These are phyloP conservation scores for Esteya vermicola DNA, from an alignment of 2,329 filamentous ascomycete species.

Conservation along the genomic window DNA sequence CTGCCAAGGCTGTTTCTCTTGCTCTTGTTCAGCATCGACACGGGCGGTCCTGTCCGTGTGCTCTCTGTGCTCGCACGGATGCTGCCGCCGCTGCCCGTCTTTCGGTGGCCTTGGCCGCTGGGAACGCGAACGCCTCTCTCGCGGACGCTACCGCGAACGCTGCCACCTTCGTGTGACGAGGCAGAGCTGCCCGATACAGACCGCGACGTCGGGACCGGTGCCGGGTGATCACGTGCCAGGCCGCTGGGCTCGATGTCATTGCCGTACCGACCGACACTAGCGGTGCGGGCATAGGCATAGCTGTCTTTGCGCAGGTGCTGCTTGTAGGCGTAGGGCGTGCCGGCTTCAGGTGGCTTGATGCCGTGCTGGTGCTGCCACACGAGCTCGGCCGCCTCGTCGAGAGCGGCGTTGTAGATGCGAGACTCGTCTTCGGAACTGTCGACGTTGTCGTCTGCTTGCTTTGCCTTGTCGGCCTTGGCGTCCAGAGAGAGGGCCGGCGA, in stretches of 20 bases:
- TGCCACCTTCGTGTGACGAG: constrained; percentile 26
- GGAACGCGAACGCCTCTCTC: constrained; percentile 15
- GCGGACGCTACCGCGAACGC: constrained; percentile 11
- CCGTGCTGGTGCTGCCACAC: constrained; percentile 64
- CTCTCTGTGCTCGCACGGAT: not conserved
- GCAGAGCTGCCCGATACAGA: constrained; percentile 37
- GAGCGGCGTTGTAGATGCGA: constrained; percentile 53
- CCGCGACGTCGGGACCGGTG: constrained; percentile 22
- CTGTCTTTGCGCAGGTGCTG: constrained; percentile 57
- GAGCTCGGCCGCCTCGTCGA: constrained; percentile 64
- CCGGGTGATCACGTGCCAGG: constrained; percentile 29
- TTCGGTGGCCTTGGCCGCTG: constrained; percentile 13
- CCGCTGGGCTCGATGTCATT: constrained; percentile 30
- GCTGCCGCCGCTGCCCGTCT: not conserved
- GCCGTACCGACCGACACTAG: constrained; percentile 38
- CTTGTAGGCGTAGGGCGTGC: constrained; percentile 52
- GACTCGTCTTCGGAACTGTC: constrained; percentile 47
- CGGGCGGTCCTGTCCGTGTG: not conserved
- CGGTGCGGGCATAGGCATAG: constrained; percentile 52
- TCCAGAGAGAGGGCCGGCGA: too few species aligned
- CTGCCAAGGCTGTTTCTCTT: not conserved
- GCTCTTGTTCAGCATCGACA: too few species aligned
- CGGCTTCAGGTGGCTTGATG: constrained; percentile 37
- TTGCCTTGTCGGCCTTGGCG: constrained; percentile 36
- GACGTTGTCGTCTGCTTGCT: constrained; percentile 18